Conservation (phyloP, 352 stramenopile species). For the Thalassiosira hispida region DNA sequence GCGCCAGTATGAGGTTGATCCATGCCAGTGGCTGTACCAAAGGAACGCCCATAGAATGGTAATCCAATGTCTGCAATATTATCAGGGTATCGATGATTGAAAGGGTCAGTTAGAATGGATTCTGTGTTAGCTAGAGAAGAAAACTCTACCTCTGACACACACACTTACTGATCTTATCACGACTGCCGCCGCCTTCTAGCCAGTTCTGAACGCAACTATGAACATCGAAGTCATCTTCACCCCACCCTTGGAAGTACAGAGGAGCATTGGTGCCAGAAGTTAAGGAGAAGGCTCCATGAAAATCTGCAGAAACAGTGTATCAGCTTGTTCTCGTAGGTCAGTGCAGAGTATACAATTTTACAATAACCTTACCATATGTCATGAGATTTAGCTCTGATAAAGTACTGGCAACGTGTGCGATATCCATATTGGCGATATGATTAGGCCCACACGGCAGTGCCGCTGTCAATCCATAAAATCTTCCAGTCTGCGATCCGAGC, state of each 20-base stretch:
- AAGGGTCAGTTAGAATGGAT: constrained; percentile 8
- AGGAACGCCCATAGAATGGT: constrained; percentile 46
- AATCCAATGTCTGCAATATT: constrained; percentile 9
- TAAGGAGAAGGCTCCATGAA: constrained; percentile 37
- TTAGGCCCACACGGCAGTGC: constrained; percentile 45
- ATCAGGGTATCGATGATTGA: neutral
- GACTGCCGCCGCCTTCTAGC: constrained; percentile 25
- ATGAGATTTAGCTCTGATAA: constrained; percentile 48
- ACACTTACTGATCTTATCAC: constrained; percentile 44
- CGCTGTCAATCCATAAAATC: constrained; percentile 50
- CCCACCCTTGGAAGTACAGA: constrained; percentile 49
- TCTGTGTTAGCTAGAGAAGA: neutral
- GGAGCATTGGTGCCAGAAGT: constrained; percentile 44
- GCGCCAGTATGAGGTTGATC: constrained; percentile 46
- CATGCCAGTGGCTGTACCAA: constrained; percentile 33
- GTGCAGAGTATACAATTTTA: constrained; percentile 4
- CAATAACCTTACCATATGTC: constrained; percentile 37
- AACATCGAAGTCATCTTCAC: constrained; percentile 38
- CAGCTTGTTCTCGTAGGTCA: neutral
- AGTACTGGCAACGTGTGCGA: constrained; percentile 31
- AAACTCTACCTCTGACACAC: neutral
- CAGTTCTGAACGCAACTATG: constrained; percentile 45
- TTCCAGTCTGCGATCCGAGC: constrained; percentile 30
- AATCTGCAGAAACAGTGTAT: constrained; percentile 14
- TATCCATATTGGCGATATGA: constrained; percentile 49